A percentile compares a stretch with the other conserved stretches of the same genome.
Conservation (phyloP, 192 early-diverging fungal genomes). For the Diversispora epigaea region DNA sequence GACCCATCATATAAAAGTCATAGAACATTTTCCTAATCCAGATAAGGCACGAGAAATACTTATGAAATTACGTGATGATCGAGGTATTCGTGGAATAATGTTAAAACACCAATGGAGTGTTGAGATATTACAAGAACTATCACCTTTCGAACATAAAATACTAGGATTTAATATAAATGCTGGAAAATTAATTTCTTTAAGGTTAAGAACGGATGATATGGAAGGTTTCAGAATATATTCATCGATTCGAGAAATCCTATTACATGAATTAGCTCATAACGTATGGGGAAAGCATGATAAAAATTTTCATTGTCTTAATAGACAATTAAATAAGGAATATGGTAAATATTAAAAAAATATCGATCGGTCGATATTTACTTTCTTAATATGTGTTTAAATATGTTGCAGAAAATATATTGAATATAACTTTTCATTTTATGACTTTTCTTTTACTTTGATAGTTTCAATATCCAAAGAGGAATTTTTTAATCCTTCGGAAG, state of each 20-base stretch:
- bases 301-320: conserved; percentile 69
- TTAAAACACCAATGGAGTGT: conserved; percentile 65
- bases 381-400: too few relatives aligned
- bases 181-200: conserved; percentile 70
- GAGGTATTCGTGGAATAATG: conserved; percentile 59
- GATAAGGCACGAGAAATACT: conserved; percentile 59
- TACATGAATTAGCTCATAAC: conserved; percentile 82
- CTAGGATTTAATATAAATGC: conserved; percentile 71
- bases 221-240: conserved; percentile 75
- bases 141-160: conserved; percentile 63
- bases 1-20: conserved; percentile 52
- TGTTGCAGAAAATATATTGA: neutral
- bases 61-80: conserved; percentile 65
- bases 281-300: conserved; percentile 69
- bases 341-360: too few relatives aligned
- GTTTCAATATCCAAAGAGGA: conserved; percentile 38
- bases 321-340: conserved; percentile 68
- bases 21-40: conserved; percentile 54
- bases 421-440: neutral
- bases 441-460: neutral
- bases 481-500: conserved; percentile 46
- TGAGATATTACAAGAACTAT: conserved; percentile 64
- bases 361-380: too few relatives aligned
- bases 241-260: conserved; percentile 61
- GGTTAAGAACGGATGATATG: conserved; percentile 75